Conservation (phyloP, 2,329 filamentous ascomycete species). For the Alternaria sp. region DNA sequence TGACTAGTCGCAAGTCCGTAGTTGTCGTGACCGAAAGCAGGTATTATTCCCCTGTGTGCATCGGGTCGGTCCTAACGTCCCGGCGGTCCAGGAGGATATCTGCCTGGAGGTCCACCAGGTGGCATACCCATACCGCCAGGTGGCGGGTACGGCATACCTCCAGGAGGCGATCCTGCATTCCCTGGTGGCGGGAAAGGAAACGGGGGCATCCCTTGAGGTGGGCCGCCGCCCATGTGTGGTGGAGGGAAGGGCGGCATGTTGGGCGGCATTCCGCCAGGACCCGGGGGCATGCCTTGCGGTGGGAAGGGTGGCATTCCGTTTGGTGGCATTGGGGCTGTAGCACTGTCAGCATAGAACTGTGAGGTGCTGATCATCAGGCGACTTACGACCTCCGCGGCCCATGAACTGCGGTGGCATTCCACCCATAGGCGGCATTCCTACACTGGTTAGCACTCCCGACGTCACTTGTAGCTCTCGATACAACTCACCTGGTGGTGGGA, state of each 20-base stretch:
- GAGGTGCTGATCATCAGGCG: neutral
- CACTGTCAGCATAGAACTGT: slow-evolving; percentile 6
- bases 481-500: slow-evolving; percentile 31
- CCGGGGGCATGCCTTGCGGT: slow-evolving; percentile 47
- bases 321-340: slow-evolving; percentile 39
- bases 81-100: slow-evolving; percentile 38
- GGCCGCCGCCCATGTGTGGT: slow-evolving; percentile 40
- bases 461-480: neutral
- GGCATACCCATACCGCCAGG: slow-evolving; percentile 27
- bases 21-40: slow-evolving; percentile 8
- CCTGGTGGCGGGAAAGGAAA: slow-evolving; percentile 43
- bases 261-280: slow-evolving; percentile 38
- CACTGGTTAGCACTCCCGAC: slow-evolving; percentile 18
- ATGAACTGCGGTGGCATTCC: slow-evolving; percentile 53
- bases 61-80: slow-evolving; percentile 35
- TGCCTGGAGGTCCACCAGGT: slow-evolving; percentile 33
- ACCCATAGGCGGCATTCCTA: slow-evolving; percentile 39
- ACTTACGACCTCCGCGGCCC: slow-evolving; percentile 53
- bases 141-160: slow-evolving; percentile 38
- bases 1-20: slow-evolving; percentile 7
- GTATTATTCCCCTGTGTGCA: slow-evolving; percentile 15
- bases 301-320: slow-evolving; percentile 44
- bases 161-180: slow-evolving; percentile 42
- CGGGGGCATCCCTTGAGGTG: slow-evolving; percentile 39
- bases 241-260: slow-evolving; percentile 53